Conservation (phyloP, 179 eudicot species). For the Silene vulgaris region DNA sequence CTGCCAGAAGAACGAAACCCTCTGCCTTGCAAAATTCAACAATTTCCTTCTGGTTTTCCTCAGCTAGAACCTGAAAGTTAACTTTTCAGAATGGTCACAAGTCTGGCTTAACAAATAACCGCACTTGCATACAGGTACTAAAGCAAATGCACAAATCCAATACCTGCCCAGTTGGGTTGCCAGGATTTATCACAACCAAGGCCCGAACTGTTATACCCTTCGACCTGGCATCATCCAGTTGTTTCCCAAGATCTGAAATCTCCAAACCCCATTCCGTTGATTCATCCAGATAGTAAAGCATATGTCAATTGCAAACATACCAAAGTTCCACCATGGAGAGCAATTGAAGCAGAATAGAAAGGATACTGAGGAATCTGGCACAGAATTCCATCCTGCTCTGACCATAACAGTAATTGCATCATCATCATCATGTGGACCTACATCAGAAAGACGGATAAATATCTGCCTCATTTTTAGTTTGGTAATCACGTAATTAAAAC, state of each 20-base stretch:
- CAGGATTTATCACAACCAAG: constrained; percentile 94
- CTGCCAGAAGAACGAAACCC: constrained; percentile 88
- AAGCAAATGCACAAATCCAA: neutral
- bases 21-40: constrained; percentile 87
- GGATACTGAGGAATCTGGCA: no score
- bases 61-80: constrained; percentile 67
- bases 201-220: constrained; percentile 73
- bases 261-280: constrained; percentile 92
- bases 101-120: neutral
- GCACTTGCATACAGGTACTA: neutral
- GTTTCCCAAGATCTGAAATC: constrained; percentile 64
- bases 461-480: no score
- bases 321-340: constrained; percentile 99
- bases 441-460: no score
- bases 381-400: constrained; percentile 83
- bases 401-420: constrained; percentile 81
- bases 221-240: constrained; percentile 70
- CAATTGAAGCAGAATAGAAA: constrained; percentile 89
- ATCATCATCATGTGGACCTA: constrained; percentile 98
- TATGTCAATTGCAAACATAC: no score
- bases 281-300: constrained; percentile 82
- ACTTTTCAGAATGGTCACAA: constrained; percentile 11
- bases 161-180: constrained; percentile 96
- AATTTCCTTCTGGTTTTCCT: constrained; percentile 67
- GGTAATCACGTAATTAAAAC: no score